A percentile compares a stretch with the other conserved stretches of the same genome.
Evolutionary conservation across 768 basidiomycete species (phyloP).

Genomic region (Sarcodon aspratus): DNA sequence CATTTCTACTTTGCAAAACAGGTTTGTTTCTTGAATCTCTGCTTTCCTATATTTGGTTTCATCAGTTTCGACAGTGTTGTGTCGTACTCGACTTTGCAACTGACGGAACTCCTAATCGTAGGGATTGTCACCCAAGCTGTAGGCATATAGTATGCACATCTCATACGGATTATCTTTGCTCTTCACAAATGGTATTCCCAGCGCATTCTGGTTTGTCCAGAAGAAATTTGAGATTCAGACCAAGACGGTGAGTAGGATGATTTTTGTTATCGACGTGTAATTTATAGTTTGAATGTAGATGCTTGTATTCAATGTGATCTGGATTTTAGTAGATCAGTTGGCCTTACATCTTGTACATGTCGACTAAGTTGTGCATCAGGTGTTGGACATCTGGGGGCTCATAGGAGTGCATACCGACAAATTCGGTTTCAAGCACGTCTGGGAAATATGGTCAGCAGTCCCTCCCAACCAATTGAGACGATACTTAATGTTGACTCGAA

Average conservation of each 20-base stretch:
- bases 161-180: background rate
- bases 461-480: background rate
- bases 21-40: constrained; percentile 20
- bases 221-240: constrained; percentile 52
- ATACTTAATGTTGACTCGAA: background rate
- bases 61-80: constrained; percentile 34
- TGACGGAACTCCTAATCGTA: constrained; percentile 56
- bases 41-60: background rate
- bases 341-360: background rate
- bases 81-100: constrained; percentile 58
- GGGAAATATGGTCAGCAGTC: constrained; percentile 56
- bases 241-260: constrained; percentile 32
- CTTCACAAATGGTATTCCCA: background rate
- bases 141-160: constrained; percentile 48
- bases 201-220: constrained; percentile 53
- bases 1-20: constrained; percentile 60
- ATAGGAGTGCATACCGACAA: constrained; percentile 64
- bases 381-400: constrained; percentile 64
- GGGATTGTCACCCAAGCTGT: constrained; percentile 53
- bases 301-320: constrained; percentile 60
- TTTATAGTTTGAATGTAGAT: constrained; percentile 30
- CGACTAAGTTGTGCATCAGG: constrained; percentile 18
- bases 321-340: constrained; percentile 43
- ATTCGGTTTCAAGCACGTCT: constrained; percentile 75
- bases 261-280: background rate